phyloP scores from a whole-genome alignment of 2,329 filamentous ascomycete species.

The Thermothelomyces thermophilus region DNA sequence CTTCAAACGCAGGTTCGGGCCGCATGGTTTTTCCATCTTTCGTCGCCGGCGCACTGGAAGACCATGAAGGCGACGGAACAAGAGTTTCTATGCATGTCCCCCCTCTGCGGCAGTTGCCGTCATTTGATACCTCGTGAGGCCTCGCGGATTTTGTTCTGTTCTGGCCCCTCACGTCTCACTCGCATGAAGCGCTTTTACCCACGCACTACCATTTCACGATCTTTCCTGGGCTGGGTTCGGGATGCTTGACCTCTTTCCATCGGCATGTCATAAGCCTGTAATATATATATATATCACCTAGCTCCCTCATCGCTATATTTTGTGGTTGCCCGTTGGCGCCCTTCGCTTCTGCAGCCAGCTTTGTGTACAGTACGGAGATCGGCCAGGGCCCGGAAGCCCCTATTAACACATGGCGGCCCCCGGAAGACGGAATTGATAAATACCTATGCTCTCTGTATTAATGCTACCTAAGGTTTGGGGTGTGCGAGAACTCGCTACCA shows the following conservation, averaged over 20 bases:
- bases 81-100: not conserved
- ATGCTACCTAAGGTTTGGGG: too few relatives aligned
- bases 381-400: not conserved
- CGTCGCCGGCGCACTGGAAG: not conserved
- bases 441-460: too few relatives aligned
- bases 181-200: not conserved
- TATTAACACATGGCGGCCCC: too few relatives aligned
- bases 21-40: slow-evolving; percentile 1
- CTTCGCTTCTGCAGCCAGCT: not conserved
- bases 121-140: not conserved
- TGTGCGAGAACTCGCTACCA: not conserved
- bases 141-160: not conserved
- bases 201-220: too few relatives aligned
- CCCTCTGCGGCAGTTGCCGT: not conserved
- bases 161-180: not conserved
- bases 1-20: slow-evolving; percentile 6
- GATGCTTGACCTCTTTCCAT: not conserved
- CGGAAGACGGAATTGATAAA: too few relatives aligned
- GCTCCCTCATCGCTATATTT: not conserved
- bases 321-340: not conserved
- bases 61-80: too few relatives aligned
- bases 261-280: too few relatives aligned
- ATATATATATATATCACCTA: too few relatives aligned
- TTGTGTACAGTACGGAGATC: not conserved
- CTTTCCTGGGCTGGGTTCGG: not conserved